Conservation (phyloP, 306 rosid species). For the Quercus variabilis region DNA sequence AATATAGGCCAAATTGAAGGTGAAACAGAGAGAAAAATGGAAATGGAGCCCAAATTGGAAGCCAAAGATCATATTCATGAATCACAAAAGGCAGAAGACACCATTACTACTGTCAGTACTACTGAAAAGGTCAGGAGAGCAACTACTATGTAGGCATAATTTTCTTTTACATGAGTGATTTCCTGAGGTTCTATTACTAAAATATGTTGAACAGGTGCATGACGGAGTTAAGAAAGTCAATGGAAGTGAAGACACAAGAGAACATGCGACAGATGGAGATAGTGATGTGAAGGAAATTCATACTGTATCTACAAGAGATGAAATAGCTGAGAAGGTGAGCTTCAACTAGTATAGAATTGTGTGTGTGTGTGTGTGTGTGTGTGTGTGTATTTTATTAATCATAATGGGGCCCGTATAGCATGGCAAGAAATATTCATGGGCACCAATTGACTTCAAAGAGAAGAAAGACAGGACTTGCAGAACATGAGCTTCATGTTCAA, state of each 20-base stretch:
- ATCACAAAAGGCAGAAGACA: neutral
- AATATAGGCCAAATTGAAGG: neutral
- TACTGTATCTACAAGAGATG: neutral
- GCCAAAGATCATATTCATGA: neutral
- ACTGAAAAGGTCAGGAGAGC: conserved; percentile 13
- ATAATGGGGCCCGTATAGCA: no score
- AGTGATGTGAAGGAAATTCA: conserved; percentile 9
- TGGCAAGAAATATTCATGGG: no score
- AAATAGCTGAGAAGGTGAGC: conserved; percentile 1
- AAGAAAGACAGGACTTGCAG: no score
- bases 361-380: no score
- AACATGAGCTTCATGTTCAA: no score
- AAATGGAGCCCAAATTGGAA: neutral
- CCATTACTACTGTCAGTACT: neutral
- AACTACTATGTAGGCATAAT: neutral
- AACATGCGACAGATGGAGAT: neutral
- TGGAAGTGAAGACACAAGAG: neutral
- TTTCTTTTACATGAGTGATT: neutral
- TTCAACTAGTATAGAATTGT: neutral
- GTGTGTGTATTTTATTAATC: no score
- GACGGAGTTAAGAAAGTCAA: neutral
- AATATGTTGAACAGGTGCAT: conserved; percentile 16
- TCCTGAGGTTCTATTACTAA: neutral
- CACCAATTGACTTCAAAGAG: no score
- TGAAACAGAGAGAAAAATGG: neutral